Evolutionary conservation across 345 rosid genomes (phyloP), one percentile per base, ranked within the genome.

Genomic region (Moricandia arvensis): DNA sequence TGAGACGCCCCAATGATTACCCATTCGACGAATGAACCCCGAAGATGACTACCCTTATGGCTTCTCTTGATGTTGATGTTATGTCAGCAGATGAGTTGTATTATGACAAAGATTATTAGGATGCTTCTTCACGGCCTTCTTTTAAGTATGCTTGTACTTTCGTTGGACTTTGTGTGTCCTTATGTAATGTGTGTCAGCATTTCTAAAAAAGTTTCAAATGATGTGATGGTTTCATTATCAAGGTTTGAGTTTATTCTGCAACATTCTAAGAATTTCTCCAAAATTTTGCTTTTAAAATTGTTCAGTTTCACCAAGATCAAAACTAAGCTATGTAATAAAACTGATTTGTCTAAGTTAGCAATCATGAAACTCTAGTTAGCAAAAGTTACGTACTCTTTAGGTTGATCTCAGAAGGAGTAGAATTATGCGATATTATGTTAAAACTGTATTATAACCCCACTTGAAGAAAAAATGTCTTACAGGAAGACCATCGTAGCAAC

Each of bases 231-330:
- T 35, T 35, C 30, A 24, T 37, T 49, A 59, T 9, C 16, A 43
- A 16, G 9, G 45, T 38, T 27, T 38, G 43, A 31, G 49, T 72
- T 30, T 62, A 51, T 72, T 72, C 35, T n/a, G 26, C 51, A 72
- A 8, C n/a, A n/a, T 30, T 27, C 11, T 21, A 59, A 72, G 37
- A 54, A 64, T 10, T 10, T 38, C 45, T 38, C n/a, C 45, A 38
- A 38, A 38, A 38, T 10, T 10, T 10, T 10, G 13, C n/a, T 38
- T 29, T 29, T 38, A 38, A 10, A n/a, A 12, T 38, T 10, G 37
- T 33, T 33, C 37, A 33, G 37, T 7, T 33, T 33, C 37, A 38
- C 45, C 45, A 38, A 11, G 5, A 38, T 38, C n/a, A 10, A 38
- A 38, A 38, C 45, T 38, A 38, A 38, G 9, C 45, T 11, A 10